Conservation (phyloP, 768 basidiomycete species). For the Rhodocollybia butyracea region DNA sequence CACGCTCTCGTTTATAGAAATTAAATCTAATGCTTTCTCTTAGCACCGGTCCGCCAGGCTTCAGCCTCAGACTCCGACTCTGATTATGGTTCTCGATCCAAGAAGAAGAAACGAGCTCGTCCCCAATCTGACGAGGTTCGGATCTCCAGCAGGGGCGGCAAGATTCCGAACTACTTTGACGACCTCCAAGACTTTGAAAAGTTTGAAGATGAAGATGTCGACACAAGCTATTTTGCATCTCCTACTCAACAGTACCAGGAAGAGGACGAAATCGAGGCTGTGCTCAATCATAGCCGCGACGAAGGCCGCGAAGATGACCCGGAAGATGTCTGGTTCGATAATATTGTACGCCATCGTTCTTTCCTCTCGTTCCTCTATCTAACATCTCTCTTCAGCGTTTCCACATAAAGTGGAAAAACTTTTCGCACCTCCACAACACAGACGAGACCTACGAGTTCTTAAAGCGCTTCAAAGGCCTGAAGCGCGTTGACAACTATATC, state of each 20-base stretch:
- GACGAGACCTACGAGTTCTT: conserved; percentile 97
- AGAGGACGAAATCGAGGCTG: conserved; percentile 88
- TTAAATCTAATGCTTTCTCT: conserved; percentile 16
- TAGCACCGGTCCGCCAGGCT: conserved; percentile 49
- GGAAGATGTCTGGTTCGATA: conserved; percentile 83
- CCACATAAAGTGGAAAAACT: conserved; percentile 99
- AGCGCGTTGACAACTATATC: conserved; percentile 99
- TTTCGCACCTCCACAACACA: conserved; percentile 98
- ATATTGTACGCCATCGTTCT: conserved; percentile 57
- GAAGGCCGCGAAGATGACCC: conserved; percentile 74
- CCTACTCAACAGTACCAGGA: conserved; percentile 55
- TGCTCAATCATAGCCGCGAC: conserved; percentile 83
- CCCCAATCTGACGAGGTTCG: conserved; percentile 63
- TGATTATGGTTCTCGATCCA: conserved; percentile 81
- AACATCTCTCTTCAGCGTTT: conserved; percentile 62
- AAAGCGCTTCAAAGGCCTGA: conserved; percentile 92
- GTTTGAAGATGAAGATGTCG: conserved; percentile 58
- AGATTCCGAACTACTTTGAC: conserved; percentile 82
- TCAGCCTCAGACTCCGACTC: conserved; percentile 79
- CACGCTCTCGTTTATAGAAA: conserved; percentile 9
- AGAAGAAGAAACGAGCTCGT: conserved; percentile 75
- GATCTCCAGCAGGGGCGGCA: conserved; percentile 70
- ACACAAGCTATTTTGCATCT: conserved; percentile 53
- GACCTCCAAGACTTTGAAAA: conserved; percentile 79
- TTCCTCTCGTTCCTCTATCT: conserved; percentile 7